Base-by-base conservation (phyloP, 768 basidiomycete species). In the Phylloporus sp. region DNA sequence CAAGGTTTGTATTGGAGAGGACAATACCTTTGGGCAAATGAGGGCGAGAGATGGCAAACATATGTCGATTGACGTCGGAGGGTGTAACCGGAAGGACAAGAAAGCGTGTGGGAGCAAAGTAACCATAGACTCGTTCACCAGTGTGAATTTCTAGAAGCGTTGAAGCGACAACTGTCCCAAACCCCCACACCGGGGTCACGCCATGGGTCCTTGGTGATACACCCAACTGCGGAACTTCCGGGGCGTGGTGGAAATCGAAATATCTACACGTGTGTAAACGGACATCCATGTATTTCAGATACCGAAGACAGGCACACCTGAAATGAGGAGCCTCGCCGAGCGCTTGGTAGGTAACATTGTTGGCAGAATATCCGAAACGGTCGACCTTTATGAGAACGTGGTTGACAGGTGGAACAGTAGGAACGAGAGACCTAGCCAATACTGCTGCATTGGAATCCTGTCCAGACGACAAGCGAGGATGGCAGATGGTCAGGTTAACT, bases 151-250 rank as follows among this genome's bases (percentile, higher is more conserved):
- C 71, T 3, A 69, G 58, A 57, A 79, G 75, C 0, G 69, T 69
- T 0, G 81, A 84, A 33, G 55, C 59, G 5, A 77, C 56, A 4
- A 86, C 61, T 0, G 77, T 80, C 11, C 78, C 84, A 49, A 84
- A 86, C 9, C 82, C 84, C 84, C 84, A 86, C 6, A 85, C 84
- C 0, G 84, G 84, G 15, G 82, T 74, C 22, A 86, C 57, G 0
- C 82, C 84, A 56, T 85, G 78, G 0, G 77, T 78, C 44, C 68
- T 66, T 5, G 72, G 53, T 4, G 77, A 76, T 6, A 73, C 68
- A 9, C 55, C 56, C 9, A 39, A 49, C 34, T 24, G 52, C 46
- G 6, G 66, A 47, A 5, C 50, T 39, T 69, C 65, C 27, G 82
- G 82, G 3, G 71, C 69, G 9, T 64, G 45, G 52, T 84, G 79